Evolutionary conservation across 1,284 basidiomycete species (phyloP), one percentile per base, ranked within the genome.

Genomic region (Fistulinella staudtii): DNA sequence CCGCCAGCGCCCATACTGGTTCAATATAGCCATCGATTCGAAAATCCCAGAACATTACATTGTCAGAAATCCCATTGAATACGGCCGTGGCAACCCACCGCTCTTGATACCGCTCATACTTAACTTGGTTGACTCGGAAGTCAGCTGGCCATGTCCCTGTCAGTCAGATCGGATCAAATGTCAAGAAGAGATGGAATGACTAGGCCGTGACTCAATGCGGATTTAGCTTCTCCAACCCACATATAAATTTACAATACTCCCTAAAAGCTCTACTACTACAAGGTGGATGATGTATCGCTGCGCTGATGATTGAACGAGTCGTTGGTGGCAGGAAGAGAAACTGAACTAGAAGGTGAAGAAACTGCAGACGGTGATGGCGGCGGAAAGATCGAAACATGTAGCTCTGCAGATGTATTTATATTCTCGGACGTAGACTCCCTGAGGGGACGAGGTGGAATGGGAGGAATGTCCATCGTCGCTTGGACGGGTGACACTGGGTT

Each of bases 401-500:
- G 33, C 17, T 62, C 51, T 24, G 47, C 43, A 33, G 49, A 43
- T 10, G 43, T 34, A 33, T 48, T 50, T n/a, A 47, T 45, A 29
- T 41, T 42, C 39, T 42, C 49, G 13, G 42, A 39, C 18, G 29
- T 40, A 3, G 42, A 17, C 17, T 52, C 57, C 44, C 52, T 58
- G 5, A 36, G n/a, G 13, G 55, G 36, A 43, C 56, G 55, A 24
- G 56, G 45, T n/a, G 58, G 53, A 20, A 63, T 27, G 1, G 61
- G 56, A 33, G 61, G 68, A 9, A 61, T 49, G 34, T 60, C 60
- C 45, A 53, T 58, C 14, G 60, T 61, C 11, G 64, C 57, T 46
- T 67, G 61, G 41, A 58, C 54, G 36, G 75, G 74, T 2, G 75
- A 69, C 11, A 64, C 56, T 24, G 68, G 67, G 51, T 69, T 68